Conservation (phyloP, 345 rosid genomes). For the Syzygium jambos region DNA sequence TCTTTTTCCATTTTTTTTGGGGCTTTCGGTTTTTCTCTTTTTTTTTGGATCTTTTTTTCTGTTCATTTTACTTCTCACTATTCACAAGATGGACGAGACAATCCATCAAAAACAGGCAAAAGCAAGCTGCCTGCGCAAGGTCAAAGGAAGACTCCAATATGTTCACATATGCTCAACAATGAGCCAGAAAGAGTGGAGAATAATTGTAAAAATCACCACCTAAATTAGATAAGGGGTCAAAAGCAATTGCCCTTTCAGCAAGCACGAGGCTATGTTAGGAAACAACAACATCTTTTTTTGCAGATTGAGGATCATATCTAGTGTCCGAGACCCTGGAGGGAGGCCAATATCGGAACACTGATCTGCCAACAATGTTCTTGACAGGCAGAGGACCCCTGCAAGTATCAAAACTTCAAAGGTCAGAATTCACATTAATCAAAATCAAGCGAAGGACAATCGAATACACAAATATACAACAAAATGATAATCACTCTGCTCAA, state of each 20-base stretch:
- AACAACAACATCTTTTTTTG: slow-evolving; percentile 23
- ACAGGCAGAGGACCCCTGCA: slow-evolving; percentile 86
- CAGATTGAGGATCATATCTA: slow-evolving; percentile 18
- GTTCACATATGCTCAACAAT: not conserved
- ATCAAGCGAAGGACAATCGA: not conserved
- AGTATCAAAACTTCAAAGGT: not conserved
- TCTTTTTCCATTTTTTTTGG: not conserved
- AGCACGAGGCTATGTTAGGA: slow-evolving; percentile 26
- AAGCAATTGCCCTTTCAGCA: not conserved
- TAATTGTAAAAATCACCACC: not conserved
- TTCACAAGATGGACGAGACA: slow-evolving; percentile 2
- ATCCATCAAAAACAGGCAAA: slow-evolving; percentile 8
- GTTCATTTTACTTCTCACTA: not conserved
- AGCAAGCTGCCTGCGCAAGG: not conserved
- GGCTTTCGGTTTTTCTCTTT: not conserved
- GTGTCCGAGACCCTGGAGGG: slow-evolving; percentile 64
- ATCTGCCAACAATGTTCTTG: slow-evolving; percentile 55
- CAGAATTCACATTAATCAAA: not conserved
- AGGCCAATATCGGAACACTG: slow-evolving; percentile 73
- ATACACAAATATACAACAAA: not conserved
- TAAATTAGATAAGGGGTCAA: not conserved
- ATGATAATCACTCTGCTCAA: not conserved
- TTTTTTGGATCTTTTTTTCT: not conserved
- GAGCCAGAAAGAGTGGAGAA: not conserved
- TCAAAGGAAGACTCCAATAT: not conserved